phyloP scores from a whole-genome alignment of 192 early-diverging fungal genomes.

The Rhizophagus clarus region DNA sequence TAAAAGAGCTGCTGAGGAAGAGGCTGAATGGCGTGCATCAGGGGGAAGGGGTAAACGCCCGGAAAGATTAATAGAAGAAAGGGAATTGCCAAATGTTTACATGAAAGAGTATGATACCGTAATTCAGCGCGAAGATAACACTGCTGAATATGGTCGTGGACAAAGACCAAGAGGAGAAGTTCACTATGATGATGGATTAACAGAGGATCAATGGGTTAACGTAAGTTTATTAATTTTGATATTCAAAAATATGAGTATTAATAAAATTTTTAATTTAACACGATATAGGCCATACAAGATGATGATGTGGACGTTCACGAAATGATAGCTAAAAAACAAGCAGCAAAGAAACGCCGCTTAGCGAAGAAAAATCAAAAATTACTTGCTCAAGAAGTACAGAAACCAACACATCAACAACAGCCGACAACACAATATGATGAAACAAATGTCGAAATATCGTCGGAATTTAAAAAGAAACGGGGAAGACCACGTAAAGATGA shows the following conservation, averaged over 20 bases:
- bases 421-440: background rate
- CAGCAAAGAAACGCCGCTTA: conserved; percentile 45
- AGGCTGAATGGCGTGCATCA: conserved; percentile 49
- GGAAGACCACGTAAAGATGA: conserved; percentile 47
- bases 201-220: conserved; percentile 92
- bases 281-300: conserved; percentile 61
- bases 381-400: conserved; percentile 5
- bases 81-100: conserved; percentile 85
- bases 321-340: conserved; percentile 49
- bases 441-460: conserved; percentile 23
- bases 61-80: conserved; percentile 82
- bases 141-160: conserved; percentile 69
- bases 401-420: background rate
- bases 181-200: conserved; percentile 90
- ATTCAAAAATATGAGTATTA: background rate
- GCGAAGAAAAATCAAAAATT: conserved; percentile 39
- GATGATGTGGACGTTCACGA: conserved; percentile 65
- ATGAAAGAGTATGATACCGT: conserved; percentile 58
- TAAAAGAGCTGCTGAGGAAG: conserved; percentile 59
- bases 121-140: conserved; percentile 51
- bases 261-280: background rate
- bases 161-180: conserved; percentile 74
- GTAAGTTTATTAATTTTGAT: conserved; percentile 32
- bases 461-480: conserved; percentile 44
- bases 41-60: conserved; percentile 64